phyloP scores from a whole-genome alignment of 306 rosid genomes.

The Pterocarpus santalinus region DNA sequence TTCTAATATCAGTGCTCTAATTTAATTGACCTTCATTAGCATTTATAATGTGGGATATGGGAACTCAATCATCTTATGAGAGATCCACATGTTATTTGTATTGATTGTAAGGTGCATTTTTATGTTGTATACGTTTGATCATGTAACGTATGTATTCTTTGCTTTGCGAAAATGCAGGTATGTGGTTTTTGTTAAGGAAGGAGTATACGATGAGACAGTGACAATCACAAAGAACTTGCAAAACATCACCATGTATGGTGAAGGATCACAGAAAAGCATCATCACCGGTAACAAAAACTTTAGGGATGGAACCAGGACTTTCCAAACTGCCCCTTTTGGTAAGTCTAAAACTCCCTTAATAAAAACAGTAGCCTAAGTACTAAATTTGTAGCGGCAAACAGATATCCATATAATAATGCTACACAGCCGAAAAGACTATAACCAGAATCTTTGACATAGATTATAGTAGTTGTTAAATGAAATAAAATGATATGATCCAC shows the following conservation, averaged over 20 bases:
- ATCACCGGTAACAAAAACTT: constrained; percentile 78
- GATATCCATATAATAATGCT: neutral
- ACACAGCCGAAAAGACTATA: too few relatives aligned
- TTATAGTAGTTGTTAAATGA: too few relatives aligned
- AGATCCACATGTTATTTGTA: too few relatives aligned
- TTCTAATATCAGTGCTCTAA: too few relatives aligned
- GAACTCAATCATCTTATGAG: too few relatives aligned
- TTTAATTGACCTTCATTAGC: too few relatives aligned
- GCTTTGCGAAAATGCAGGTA: constrained; percentile 59
- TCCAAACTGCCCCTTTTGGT: constrained; percentile 84
- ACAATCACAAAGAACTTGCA: constrained; percentile 65
- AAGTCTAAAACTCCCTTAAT: constrained; percentile 18
- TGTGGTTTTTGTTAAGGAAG: constrained; percentile 77
- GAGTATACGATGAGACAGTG: constrained; percentile 75
- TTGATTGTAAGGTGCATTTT: neutral
- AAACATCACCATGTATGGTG: constrained; percentile 85
- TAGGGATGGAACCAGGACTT: constrained; percentile 73
- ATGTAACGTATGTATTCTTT: neutral
- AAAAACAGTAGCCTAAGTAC: neutral
- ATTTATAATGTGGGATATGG: too few relatives aligned
- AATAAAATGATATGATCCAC: too few relatives aligned
- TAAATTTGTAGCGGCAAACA: neutral
- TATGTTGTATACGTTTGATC: neutral
- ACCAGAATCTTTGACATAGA: too few relatives aligned
- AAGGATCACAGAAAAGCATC: constrained; percentile 87